Percentiles rank a stretch among this genome's conserved stretches.
Conservation (phyloP, 2,329 filamentous ascomycete species). For the Colletotrichum sp. region DNA sequence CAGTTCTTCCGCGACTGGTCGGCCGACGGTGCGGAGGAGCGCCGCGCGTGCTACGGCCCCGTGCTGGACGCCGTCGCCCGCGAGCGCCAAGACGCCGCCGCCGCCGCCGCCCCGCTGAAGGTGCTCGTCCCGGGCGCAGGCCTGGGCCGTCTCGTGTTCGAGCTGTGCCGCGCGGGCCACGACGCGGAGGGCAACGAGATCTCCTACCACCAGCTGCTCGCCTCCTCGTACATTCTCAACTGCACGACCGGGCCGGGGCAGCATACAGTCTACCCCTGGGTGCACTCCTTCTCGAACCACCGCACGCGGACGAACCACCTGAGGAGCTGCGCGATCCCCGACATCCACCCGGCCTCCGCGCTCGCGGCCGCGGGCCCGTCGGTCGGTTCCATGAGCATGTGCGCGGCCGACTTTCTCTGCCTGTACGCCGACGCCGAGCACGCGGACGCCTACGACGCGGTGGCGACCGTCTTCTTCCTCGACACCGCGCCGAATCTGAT, state of each 20-base stretch:
- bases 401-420: conserved; percentile 90
- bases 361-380: conserved; percentile 44
- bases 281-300: conserved; percentile 89
- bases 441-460: conserved; percentile 73
- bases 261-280: conserved; percentile 84
- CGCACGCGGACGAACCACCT: conserved; percentile 76
- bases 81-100: conserved; percentile 1
- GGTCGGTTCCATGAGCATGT: conserved; percentile 84
- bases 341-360: conserved; percentile 72
- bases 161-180: conserved; percentile 77
- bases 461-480: conserved; percentile 93
- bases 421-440: conserved; percentile 74
- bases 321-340: conserved; percentile 75
- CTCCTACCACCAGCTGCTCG: conserved; percentile 94
- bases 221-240: conserved; percentile 79
- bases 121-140: conserved; percentile 92
- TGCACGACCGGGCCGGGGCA: conserved; percentile 62
- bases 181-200: conserved; percentile 90
- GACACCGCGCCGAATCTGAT: conserved; percentile 96
- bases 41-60: conserved; percentile 78
- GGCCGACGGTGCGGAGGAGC: conserved; percentile 74
- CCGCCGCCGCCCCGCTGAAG: conserved; percentile 48
- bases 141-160: conserved; percentile 86
- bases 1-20: conserved; percentile 98
- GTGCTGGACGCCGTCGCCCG: conserved; percentile 69